A percentile compares a stretch with the other conserved stretches of the same genome.
phyloP scores from a whole-genome alignment of 306 rosid genomes.

The Malus sylvestris region DNA sequence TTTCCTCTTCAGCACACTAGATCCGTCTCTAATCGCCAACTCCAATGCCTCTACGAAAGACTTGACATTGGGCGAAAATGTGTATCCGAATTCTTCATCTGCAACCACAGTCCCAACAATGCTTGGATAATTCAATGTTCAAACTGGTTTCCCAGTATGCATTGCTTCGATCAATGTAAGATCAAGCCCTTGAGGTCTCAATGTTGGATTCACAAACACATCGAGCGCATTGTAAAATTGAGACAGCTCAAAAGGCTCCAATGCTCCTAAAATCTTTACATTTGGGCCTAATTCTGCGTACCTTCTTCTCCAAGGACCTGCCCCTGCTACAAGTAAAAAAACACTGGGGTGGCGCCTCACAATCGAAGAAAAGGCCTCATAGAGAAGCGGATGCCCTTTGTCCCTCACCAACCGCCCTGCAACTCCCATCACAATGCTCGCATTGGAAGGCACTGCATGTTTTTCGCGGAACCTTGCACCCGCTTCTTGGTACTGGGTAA shows the following conservation, averaged over 20 bases:
- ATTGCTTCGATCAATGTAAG: conserved; percentile 23
- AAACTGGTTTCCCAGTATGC: conserved; percentile 21
- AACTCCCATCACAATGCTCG: conserved; percentile 26
- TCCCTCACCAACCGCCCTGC: conserved; percentile 25
- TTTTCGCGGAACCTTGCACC: conserved; percentile 12
- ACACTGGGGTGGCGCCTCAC: background rate
- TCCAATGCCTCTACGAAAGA: conserved; percentile 23
- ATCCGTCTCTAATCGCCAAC: conserved; percentile 15
- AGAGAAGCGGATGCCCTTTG: conserved; percentile 26
- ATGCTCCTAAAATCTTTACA: conserved; percentile 22
- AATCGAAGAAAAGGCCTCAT: conserved; percentile 20
- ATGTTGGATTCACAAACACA: conserved; percentile 25
- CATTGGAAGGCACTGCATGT: conserved; percentile 10
- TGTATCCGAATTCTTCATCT: conserved; percentile 20
- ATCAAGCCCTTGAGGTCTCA: conserved; percentile 30
- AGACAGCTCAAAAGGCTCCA: conserved; percentile 18
- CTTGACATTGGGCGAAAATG: conserved; percentile 21
- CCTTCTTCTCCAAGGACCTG: conserved; percentile 28
- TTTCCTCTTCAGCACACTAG: conserved; percentile 21
- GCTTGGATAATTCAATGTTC: conserved; percentile 28
- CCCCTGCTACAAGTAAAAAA: conserved; percentile 17
- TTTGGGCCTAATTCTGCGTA: conserved; percentile 22
- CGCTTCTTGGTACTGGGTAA: conserved; percentile 2
- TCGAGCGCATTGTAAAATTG: conserved; percentile 19
- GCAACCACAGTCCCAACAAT: conserved; percentile 22